Conservation (phyloP, 108 stramenopile species). For the Nitzschia sp. region DNA sequence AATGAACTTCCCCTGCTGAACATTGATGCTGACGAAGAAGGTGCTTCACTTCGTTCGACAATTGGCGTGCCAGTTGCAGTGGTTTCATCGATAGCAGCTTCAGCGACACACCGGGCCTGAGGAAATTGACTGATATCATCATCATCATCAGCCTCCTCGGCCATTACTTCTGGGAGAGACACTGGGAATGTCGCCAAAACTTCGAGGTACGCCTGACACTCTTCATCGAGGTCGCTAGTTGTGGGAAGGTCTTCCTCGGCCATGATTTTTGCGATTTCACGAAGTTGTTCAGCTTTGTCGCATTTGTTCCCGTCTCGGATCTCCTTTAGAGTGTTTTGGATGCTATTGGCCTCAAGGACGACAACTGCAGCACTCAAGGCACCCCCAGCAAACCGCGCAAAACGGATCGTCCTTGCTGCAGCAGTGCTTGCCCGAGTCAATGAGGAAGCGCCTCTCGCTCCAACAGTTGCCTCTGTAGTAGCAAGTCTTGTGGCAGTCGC, state of each 20-base stretch:
- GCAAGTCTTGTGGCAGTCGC: conserved; percentile 3
- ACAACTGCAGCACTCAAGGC: conserved; percentile 45
- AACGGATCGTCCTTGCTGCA: conserved; percentile 44
- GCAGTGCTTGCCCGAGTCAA: conserved; percentile 38
- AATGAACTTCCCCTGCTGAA: background rate
- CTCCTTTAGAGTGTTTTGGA: conserved; percentile 30
- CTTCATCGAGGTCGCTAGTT: conserved; percentile 35
- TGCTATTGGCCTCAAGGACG: conserved; percentile 48
- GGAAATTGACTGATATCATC: background rate
- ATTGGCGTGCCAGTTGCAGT: background rate
- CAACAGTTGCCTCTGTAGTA: conserved; percentile 5
- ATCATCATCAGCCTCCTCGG: conserved; percentile 4
- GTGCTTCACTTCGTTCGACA: background rate
- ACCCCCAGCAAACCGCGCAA: conserved; percentile 51
- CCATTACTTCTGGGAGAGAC: conserved; percentile 21
- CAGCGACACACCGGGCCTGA: conserved; percentile 18
- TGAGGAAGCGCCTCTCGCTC: conserved; percentile 17
- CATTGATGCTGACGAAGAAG: background rate
- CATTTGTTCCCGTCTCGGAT: conserved; percentile 46
- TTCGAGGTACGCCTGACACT: conserved; percentile 43
- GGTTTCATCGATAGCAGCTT: background rate
- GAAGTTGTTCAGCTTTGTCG: conserved; percentile 44
- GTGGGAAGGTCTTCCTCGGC: conserved; percentile 31
- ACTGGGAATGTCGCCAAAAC: conserved; percentile 23
- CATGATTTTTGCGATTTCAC: conserved; percentile 20